These are phyloP conservation scores for Monilinia fructigena DNA, from an alignment of 2,329 filamentous ascomycete genomes.

Conservation along the genomic window DNA sequence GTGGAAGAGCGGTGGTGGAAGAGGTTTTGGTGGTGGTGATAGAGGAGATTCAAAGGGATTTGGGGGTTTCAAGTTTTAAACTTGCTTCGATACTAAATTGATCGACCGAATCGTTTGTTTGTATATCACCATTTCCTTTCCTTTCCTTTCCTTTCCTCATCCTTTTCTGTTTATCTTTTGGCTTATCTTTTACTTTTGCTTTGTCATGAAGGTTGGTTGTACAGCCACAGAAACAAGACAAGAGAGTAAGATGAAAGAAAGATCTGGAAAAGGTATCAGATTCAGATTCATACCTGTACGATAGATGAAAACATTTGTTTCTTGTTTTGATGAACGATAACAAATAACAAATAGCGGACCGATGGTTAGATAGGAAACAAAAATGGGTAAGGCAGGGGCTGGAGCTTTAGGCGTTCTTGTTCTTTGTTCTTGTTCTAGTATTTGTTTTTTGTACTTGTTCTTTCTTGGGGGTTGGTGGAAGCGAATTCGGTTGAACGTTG, in stretches of 20 bases:
- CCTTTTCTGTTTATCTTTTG: no score
- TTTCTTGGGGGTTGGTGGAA: neutral
- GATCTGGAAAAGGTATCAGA: neutral
- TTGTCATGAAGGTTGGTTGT: neutral
- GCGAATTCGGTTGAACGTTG: no score
- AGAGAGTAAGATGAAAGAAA: neutral
- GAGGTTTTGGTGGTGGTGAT: conserved; percentile 20
- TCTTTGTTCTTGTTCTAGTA: neutral
- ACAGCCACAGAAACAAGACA: neutral
- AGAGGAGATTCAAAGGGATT: conserved; percentile 17
- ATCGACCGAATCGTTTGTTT: conserved; percentile 3
- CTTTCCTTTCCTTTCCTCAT: neutral
- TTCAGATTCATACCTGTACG: conserved; percentile 1
- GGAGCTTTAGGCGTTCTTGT: conserved; percentile 1
- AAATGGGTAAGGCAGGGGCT: conserved; percentile 4
- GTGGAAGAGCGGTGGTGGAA: conserved; percentile 12
- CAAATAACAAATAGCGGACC: neutral
- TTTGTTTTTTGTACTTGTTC: neutral
- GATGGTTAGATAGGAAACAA: neutral
- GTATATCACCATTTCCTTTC: conserved; percentile 15
- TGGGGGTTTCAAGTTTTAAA: conserved; percentile 6
- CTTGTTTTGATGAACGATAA: neutral
- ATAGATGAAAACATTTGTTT: conserved; percentile 6
- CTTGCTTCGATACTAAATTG: neutral
- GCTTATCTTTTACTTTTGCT: neutral